Percentiles rank a stretch among this genome's conserved stretches.
Evolutionary conservation across 163 green algal genomes (phyloP).

Genomic region (Volvox carteri): DNA sequence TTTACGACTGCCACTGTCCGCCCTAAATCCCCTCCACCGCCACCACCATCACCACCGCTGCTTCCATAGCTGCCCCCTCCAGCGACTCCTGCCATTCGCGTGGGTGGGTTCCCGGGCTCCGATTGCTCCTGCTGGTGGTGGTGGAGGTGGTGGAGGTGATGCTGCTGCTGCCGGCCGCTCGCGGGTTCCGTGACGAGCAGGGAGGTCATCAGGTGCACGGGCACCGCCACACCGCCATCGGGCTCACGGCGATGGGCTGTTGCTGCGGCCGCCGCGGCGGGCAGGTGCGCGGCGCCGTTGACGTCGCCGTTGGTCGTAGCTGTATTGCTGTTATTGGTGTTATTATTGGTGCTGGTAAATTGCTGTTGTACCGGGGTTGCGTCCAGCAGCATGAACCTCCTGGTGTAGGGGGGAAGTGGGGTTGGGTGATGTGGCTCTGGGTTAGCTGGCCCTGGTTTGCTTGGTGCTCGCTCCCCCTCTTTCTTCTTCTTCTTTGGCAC

Average conservation of each 20-base stretch:
- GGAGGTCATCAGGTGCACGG: constrained; percentile 42
- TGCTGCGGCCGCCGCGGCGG: background rate
- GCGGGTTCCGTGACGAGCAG: constrained; percentile 25
- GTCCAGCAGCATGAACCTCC: constrained; percentile 10
- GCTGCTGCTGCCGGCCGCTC: no score
- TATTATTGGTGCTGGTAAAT: no score
- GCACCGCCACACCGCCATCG: constrained; percentile 18
- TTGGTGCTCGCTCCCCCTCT: no score
- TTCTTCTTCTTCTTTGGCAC: no score
- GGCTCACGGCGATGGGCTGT: background rate
- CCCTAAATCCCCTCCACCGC: no score
- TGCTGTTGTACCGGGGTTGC: no score
- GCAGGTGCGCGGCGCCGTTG: background rate
- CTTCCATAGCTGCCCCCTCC: background rate
- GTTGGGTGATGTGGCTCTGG: no score
- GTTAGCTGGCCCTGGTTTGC: no score
- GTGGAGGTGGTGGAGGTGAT: no score
- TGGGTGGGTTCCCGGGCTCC: background rate
- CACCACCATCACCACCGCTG: background rate
- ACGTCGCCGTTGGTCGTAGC: background rate
- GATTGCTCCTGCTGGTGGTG: background rate
- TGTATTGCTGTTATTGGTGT: no score
- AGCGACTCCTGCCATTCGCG: background rate
- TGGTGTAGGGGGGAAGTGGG: no score
- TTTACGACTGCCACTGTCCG: no score